Base-by-base conservation (phyloP, 805 yeast genomes). In the Schizosaccharomyces lindneri region DNA sequence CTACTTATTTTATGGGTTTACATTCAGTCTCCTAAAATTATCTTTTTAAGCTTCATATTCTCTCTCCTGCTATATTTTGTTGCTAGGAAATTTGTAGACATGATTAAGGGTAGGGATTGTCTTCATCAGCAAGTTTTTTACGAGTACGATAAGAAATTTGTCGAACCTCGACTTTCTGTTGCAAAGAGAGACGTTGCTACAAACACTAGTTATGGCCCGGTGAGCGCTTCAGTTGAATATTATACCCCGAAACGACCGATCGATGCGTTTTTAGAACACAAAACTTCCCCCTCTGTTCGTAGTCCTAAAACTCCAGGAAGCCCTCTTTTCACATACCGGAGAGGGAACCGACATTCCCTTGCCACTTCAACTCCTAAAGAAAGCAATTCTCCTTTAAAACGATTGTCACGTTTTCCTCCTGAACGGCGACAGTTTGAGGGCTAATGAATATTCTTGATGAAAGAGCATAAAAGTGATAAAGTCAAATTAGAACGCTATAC, bases 141-240 rank as follows among this genome's bases (percentile, higher is more conserved):
- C 36, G 60, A 57, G 21, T 57, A 57, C 36, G 60, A 57, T n/a
- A 41, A 36, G 5, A 57, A 57, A 17, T 57, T 57, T 32, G 60
- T 57, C 9, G 48, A 57, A 21, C 60, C 60, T 19, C 31, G 60
- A 36, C 48, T 57, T n/a, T 57, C 60, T 9, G 60, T 57, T 9
- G 43, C 11, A n/a, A 57, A 57, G 24, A n/a, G 60, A 21, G 60
- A 57, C n/a, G 60, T 57, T 11, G 60, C 60, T 17, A 32, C 27
- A 7, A 36, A 32, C 17, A 41, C 60, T 21, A 11, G 29, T 11
- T 17, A 41, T 21, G 60, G 57, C 9, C 57, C 57, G 7, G 32
- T 17, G n/a, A 24, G 31, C 15, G 57, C 57, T 17, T 5, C 57
- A 11, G 27, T 51, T 17, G 57, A 51, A 17, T 51, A 51, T 51